These are phyloP conservation scores for Penicillium tannophilum DNA, from an alignment of 495 filamentous ascomycete genomes.

Conservation along the genomic window DNA sequence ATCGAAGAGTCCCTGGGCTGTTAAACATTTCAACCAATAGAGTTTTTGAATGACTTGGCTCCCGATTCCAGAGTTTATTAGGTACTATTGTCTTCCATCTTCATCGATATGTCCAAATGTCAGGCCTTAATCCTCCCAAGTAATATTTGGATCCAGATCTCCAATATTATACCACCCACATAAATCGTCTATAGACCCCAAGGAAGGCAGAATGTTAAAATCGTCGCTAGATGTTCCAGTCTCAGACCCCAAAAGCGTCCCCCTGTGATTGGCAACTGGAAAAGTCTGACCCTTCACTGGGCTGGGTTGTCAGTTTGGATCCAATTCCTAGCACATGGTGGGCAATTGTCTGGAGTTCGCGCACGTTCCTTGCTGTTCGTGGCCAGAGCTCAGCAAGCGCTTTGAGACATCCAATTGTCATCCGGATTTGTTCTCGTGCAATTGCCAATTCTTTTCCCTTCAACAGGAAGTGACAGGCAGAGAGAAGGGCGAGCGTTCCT, in stretches of 20 bases:
- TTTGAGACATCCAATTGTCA: constrained; percentile 37
- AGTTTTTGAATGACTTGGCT: too few relatives aligned
- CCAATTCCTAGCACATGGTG: constrained; percentile 46
- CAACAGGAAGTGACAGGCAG: constrained; percentile 28
- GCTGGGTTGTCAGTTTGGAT: not conserved
- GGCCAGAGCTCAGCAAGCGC: constrained; percentile 32
- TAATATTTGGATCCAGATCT: constrained; percentile 16
- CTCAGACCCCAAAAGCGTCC: constrained; percentile 4
- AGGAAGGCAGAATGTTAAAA: constrained; percentile 14
- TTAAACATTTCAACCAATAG: too few relatives aligned
- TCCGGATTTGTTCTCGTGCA: constrained; percentile 35
- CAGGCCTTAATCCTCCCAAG: constrained; percentile 26
- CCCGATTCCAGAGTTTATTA: not conserved
- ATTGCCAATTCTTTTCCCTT: constrained; percentile 27
- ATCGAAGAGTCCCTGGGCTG: not conserved
- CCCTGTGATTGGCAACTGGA: constrained; percentile 6
- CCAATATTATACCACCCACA: constrained; percentile 30
- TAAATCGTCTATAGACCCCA: constrained; percentile 23
- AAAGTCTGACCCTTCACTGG: not conserved
- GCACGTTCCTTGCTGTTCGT: constrained; percentile 63
- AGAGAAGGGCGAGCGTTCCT: constrained; percentile 31
- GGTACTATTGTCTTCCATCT: not conserved
- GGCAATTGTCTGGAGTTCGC: constrained; percentile 75
- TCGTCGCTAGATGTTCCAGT: constrained; percentile 13
- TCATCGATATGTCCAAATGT: not conserved